Conservation (phyloP, 2,329 filamentous ascomycete species). For the Colletotrichum tropicale region DNA sequence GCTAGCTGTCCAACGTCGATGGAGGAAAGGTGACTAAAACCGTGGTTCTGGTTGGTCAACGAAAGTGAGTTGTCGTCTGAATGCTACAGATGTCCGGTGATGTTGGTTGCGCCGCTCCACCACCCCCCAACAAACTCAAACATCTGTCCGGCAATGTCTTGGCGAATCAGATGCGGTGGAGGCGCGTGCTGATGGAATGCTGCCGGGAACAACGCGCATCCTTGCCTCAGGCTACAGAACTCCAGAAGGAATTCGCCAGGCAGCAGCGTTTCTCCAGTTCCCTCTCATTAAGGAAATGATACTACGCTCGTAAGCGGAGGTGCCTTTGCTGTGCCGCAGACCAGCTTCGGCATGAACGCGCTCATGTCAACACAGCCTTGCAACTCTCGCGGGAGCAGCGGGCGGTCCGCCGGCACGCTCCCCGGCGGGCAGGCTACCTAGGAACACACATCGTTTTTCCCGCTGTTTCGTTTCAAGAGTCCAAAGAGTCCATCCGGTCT, state of each 20-base stretch:
- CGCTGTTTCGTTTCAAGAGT: neutral
- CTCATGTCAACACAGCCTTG: neutral
- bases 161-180: neutral
- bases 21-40: neutral
- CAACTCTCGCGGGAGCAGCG: neutral
- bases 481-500: neutral
- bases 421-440: too few relatives aligned
- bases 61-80: neutral
- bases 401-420: neutral
- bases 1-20: neutral
- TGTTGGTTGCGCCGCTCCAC: neutral
- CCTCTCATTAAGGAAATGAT: neutral
- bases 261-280: neutral
- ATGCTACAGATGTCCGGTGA: neutral
- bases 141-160: neutral
- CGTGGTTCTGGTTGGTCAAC: neutral
- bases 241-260: neutral
- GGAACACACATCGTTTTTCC: neutral
- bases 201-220: neutral
- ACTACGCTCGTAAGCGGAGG: neutral
- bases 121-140: neutral
- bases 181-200: neutral
- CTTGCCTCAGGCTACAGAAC: neutral
- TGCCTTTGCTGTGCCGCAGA: neutral
- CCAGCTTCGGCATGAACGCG: neutral